Evolutionary conservation across 129 eudicot species (phyloP).

Genomic region (Smallanthus sonchifolius): DNA sequence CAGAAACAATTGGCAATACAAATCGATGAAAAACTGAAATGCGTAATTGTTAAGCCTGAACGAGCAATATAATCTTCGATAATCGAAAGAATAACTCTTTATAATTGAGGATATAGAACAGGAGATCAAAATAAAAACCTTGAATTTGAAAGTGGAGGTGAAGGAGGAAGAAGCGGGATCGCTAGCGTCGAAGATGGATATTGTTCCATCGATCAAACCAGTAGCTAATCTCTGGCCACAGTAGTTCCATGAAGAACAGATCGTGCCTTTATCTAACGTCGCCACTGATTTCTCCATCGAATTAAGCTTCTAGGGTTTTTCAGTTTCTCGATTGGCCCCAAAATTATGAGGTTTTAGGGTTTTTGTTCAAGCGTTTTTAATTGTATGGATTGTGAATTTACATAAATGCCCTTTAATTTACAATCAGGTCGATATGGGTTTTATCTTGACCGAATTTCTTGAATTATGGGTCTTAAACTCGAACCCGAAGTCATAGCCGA

Average conservation of each 20-base stretch:
- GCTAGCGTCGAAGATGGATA: slow-evolving; percentile 55
- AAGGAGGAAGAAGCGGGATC: slow-evolving; percentile 78
- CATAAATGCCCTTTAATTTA: background rate
- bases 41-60: too few species aligned
- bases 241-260: slow-evolving; percentile 85
- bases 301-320: slow-evolving; percentile 13
- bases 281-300: slow-evolving; percentile 60
- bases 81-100: too few species aligned
- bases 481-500: too few species aligned
- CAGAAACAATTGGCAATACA: background rate
- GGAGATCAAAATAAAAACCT: slow-evolving; percentile 34
- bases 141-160: slow-evolving; percentile 41
- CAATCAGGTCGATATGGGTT: too few species aligned
- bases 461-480: too few species aligned
- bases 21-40: too few species aligned
- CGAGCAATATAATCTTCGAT: too few species aligned
- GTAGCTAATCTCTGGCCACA: slow-evolving; percentile 69
- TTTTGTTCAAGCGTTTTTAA: background rate
- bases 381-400: background rate
- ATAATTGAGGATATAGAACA: background rate
- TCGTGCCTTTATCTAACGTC: slow-evolving; percentile 63
- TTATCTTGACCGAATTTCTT: too few species aligned
- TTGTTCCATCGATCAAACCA: slow-evolving; percentile 58
- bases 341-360: background rate
- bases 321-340: slow-evolving; percentile 1